Conservation (phyloP, 257 asterid genomes). For the Scutellaria minor region DNA sequence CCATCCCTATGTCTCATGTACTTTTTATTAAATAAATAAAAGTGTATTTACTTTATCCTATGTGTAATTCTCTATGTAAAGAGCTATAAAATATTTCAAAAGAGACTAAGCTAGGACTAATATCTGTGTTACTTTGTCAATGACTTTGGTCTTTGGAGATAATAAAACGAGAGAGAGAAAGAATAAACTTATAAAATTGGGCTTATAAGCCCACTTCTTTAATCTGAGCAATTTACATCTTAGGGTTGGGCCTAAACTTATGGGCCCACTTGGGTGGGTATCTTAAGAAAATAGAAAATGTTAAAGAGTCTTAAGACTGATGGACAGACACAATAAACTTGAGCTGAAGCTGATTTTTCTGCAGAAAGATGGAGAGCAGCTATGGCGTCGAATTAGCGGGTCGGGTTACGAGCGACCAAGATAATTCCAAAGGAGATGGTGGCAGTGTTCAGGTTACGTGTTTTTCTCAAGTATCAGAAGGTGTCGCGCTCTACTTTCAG, state of each 20-base stretch:
- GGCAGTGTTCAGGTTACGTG: conserved; percentile 61
- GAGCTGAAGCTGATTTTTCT: neutral
- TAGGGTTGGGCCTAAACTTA: neutral
- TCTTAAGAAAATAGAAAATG: neutral
- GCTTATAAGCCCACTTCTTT: no score
- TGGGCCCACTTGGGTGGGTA: conserved; percentile 1
- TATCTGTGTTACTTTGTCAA: no score
- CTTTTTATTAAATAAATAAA: neutral
- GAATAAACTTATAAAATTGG: no score
- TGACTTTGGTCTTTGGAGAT: no score
- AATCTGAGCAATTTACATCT: no score
- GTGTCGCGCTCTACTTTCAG: conserved; percentile 69
- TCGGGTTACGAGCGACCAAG: conserved; percentile 29
- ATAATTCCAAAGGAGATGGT: conserved; percentile 32
- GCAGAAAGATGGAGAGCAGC: conserved; percentile 33
- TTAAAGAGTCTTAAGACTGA: no score
- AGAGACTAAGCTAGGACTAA: no score
- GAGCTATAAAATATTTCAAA: no score
- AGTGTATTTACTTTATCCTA: conserved; percentile 27
- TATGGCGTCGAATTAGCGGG: conserved; percentile 25
- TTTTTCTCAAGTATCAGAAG: conserved; percentile 72
- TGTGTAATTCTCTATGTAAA: no score
- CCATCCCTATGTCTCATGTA: neutral
- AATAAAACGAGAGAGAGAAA: no score
- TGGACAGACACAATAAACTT: neutral